A percentile compares a stretch with the other conserved stretches of the same genome.
Conservation (phyloP, 2,329 filamentous ascomycete genomes). For the Mariannaea sp. region DNA sequence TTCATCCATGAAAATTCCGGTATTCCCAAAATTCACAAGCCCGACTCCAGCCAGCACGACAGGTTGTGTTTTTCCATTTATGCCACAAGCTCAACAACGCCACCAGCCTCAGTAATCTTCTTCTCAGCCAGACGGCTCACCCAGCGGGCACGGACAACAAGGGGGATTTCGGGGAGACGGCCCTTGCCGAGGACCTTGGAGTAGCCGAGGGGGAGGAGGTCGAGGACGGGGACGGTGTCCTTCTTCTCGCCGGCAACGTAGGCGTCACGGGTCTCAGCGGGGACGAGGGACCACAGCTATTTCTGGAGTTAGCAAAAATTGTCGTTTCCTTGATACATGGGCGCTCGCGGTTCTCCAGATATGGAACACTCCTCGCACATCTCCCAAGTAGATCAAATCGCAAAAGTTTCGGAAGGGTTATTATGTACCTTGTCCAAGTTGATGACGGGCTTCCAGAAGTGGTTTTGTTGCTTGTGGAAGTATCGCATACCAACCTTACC, state of each 20-base stretch:
- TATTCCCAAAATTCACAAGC: conserved; percentile 40
- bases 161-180: conserved; percentile 86
- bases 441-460: conserved; percentile 98
- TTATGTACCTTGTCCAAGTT: conserved; percentile 91
- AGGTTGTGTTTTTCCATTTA: conserved; percentile 61
- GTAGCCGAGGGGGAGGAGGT: conserved; percentile 96
- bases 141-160: conserved; percentile 94
- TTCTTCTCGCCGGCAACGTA: conserved; percentile 81
- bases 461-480: conserved; percentile 95
- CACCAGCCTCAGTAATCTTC: conserved; percentile 98
- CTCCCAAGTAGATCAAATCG: conserved; percentile 14
- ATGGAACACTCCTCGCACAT: too few relatives aligned
- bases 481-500: conserved; percentile 94
- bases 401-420: conserved; percentile 15
- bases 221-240: conserved; percentile 95
- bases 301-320: conserved; percentile 37
- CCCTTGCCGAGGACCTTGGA: conserved; percentile 99
- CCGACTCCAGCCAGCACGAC: conserved; percentile 37
- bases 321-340: not conserved
- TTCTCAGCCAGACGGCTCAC: conserved; percentile 95
- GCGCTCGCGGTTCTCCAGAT: too few relatives aligned
- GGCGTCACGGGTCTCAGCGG: conserved; percentile 87
- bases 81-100: conserved; percentile 93
- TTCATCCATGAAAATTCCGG: conserved; percentile 36
- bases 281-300: conserved; percentile 94